Conservation (phyloP, 2,329 filamentous ascomycete genomes). For the Fusarium albosuccineum region DNA sequence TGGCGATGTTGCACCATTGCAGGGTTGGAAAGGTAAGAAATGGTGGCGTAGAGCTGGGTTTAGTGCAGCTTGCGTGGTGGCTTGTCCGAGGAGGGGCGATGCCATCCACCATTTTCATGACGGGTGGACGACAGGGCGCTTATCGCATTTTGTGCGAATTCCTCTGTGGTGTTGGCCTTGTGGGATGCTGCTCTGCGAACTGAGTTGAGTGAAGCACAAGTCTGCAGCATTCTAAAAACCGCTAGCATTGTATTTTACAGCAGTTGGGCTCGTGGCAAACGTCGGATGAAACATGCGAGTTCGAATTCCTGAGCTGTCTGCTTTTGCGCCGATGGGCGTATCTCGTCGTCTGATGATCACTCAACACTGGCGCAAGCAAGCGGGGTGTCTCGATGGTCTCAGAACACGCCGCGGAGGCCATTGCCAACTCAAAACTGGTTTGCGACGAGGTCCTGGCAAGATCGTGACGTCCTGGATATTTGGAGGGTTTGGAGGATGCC, state of each 20-base stretch:
- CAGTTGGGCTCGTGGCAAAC: not conserved
- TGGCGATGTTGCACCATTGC: constrained; percentile 32
- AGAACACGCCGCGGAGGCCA: constrained; percentile 1
- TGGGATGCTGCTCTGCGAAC: not conserved
- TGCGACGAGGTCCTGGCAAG: constrained; percentile 34
- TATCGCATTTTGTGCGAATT: constrained; percentile 11
- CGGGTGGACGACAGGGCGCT: constrained; percentile 24
- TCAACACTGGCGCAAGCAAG: constrained; percentile 13
- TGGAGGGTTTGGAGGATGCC: constrained; percentile 14
- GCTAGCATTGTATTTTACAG: not conserved
- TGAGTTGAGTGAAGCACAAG: constrained; percentile 1
- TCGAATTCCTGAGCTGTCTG: constrained; percentile 23
- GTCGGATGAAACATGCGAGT: constrained; percentile 28
- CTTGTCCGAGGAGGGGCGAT: constrained; percentile 42
- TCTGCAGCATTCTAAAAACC: not conserved
- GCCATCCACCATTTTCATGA: constrained; percentile 38
- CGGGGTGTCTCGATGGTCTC: constrained; percentile 29
- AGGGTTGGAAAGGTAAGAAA: constrained; percentile 32
- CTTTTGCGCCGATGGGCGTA: constrained; percentile 18
- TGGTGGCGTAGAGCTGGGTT: constrained; percentile 46
- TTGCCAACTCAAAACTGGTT: constrained; percentile 4
- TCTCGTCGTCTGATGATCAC: constrained; percentile 4
- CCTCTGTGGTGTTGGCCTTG: not conserved
- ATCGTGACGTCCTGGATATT: constrained; percentile 9
- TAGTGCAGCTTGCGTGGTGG: constrained; percentile 50